Conservation (phyloP, 805 yeast species). For the Ogataea populi-albae region DNA sequence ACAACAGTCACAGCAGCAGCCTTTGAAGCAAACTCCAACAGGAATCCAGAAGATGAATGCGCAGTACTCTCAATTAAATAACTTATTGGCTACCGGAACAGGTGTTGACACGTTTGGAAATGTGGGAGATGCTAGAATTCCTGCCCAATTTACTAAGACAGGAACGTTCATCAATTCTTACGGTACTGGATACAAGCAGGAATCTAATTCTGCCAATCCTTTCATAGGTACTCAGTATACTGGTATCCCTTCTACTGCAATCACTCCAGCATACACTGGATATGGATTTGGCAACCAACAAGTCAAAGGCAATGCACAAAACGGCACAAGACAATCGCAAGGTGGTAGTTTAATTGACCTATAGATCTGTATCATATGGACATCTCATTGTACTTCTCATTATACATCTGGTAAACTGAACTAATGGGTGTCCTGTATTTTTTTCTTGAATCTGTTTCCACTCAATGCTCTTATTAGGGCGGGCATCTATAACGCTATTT, state of each 20-base stretch:
- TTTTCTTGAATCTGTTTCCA: no score
- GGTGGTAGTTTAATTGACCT: constrained; percentile 34
- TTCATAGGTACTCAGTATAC: constrained; percentile 68
- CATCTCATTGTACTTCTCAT: no score
- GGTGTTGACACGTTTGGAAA: constrained; percentile 94
- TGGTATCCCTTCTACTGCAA: constrained; percentile 59
- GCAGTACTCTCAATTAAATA: constrained; percentile 69
- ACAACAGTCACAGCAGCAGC: constrained; percentile 32
- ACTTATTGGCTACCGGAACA: constrained; percentile 77
- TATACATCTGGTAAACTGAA: no score
- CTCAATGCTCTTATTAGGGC: no score
- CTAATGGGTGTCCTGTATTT: no score
- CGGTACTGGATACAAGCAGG: constrained; percentile 75
- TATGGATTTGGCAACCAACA: constrained; percentile 88
- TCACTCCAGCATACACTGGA: constrained; percentile 86
- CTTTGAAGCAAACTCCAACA: constrained; percentile 45
- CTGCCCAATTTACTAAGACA: constrained; percentile 88
- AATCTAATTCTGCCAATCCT: constrained; percentile 51
- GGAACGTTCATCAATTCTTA: constrained; percentile 80
- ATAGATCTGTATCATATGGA: no score
- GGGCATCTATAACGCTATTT: no score
- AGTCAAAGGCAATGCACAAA: constrained; percentile 31
- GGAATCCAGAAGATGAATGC: constrained; percentile 56
- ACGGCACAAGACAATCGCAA: constrained; percentile 11
- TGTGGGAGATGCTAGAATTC: constrained; percentile 77